Evolutionary conservation across 495 filamentous ascomycete genomes (phyloP), one percentile per base, ranked within the genome.

Genomic region (Neurospora discreta): DNA sequence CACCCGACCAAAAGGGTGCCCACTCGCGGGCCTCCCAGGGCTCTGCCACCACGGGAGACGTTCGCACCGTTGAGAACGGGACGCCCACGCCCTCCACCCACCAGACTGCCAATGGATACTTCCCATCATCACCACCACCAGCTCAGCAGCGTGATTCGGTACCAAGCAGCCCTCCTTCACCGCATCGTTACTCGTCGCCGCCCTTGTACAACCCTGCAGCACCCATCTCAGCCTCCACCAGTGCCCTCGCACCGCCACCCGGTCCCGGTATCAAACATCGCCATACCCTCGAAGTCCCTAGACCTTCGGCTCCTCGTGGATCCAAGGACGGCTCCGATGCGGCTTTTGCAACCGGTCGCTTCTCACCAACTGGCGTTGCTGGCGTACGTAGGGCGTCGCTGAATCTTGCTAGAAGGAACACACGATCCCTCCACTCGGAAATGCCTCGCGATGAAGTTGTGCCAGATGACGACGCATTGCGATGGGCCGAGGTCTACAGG

Each of bases 401-500:
- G 71, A 92, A 86, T 68, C 81, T 99, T 70, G 93, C 87, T 71
- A 86, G 95, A 79, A 89, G 93, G 70, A 87, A 89, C 69, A 98
- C 94, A 20, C 89, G 92, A 72, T 95, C 92, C 6, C 89, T 94
- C 69, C 90, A 94, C 71, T 95, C 93, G 7, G 93, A 98, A 74
- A 81, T 90, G 75, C 89, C 90, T 44, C 82, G 92, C 46, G 95
- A 98, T 74, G 95, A 98, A 74, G 82, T 94, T 71, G 86, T 89
- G 8, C 91, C 90, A 18, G 95, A 98, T 74, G 94, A 84, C 77
- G 95, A 99, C 76, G 93, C 95, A 30, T 86, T 91, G 43, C 89
- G 93, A 68, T 98, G 93, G 92, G 92, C 95, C 30, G 96, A 99
- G 80, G 91, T 91, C 30, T 93, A 97, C 73, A 89, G 92, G 77